Conservation (phyloP, 371 early-diverging fungal genomes). For the Cokeromyces recurvatus region DNA sequence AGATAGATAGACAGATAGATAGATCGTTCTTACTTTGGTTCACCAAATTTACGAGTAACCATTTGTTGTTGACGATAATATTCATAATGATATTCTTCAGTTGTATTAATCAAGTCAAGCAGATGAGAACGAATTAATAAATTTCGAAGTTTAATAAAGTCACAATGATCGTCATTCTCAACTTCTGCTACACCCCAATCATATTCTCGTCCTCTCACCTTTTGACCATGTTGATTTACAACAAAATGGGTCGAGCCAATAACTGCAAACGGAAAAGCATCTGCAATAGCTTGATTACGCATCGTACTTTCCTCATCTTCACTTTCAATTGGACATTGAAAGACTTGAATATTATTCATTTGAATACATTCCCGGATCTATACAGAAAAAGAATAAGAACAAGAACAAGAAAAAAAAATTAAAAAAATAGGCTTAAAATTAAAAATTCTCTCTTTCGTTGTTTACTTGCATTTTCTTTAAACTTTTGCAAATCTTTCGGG, state of each 20-base stretch:
- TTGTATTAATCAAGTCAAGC: constrained; percentile 82
- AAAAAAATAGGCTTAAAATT: neutral
- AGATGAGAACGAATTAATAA: constrained; percentile 89
- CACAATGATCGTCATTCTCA: constrained; percentile 83
- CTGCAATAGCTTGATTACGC: constrained; percentile 73
- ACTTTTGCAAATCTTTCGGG: constrained; percentile 66
- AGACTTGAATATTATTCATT: constrained; percentile 67
- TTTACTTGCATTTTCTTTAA: constrained; percentile 64
- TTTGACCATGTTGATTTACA: constrained; percentile 56
- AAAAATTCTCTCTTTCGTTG: too few relatives aligned
- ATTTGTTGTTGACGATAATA: constrained; percentile 75
- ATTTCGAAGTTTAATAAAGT: constrained; percentile 89
- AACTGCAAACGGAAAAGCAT: constrained; percentile 89
- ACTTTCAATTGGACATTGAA: constrained; percentile 68
- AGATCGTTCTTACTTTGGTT: constrained; percentile 59
- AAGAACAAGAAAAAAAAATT: neutral
- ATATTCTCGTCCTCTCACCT: constrained; percentile 83
- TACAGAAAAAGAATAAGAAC: neutral
- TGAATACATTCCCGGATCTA: constrained; percentile 70
- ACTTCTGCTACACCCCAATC: constrained; percentile 91
- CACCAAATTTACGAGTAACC: constrained; percentile 75
- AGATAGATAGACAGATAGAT: too few relatives aligned
- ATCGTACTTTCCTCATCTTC: constrained; percentile 75
- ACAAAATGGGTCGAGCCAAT: constrained; percentile 86
- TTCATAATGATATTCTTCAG: constrained; percentile 89